phyloP scores from a whole-genome alignment of 225 moss, liverwort and hornwort genomes.

The Straminergon stramineum region DNA sequence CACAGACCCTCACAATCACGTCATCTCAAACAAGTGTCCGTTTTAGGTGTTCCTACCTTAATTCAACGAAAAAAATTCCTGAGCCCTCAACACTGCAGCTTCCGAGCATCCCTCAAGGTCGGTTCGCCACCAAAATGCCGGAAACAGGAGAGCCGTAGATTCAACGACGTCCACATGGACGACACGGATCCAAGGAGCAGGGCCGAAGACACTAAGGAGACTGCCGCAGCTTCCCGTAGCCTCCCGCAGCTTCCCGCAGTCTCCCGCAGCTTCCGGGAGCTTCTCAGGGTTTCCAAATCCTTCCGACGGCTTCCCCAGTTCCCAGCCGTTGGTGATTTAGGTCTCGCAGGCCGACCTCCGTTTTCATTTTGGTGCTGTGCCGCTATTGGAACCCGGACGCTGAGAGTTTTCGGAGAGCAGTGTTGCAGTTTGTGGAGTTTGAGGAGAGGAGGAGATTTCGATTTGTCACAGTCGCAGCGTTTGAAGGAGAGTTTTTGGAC shows the following conservation, averaged over 20 bases:
- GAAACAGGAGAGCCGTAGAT: neutral
- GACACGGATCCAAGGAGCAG: neutral
- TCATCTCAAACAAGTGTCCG: too few relatives aligned
- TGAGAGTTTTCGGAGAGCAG: neutral
- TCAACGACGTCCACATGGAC: neutral
- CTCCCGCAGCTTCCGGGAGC: neutral
- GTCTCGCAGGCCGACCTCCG: neutral
- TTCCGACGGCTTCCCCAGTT: neutral
- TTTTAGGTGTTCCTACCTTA: too few relatives aligned
- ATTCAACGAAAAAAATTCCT: neutral
- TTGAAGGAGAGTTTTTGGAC: neutral
- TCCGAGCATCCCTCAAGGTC: neutral
- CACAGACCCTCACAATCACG: too few relatives aligned
- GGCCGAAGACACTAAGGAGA: neutral
- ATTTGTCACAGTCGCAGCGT: neutral
- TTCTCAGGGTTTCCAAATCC: slow-evolving; percentile 6
- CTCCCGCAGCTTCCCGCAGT: neutral
- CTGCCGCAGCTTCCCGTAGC: neutral
- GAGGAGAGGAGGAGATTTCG: neutral
- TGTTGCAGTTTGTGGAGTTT: neutral
- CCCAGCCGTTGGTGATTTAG: neutral
- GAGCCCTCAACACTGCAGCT: neutral
- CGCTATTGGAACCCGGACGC: neutral
- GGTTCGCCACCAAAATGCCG: neutral
- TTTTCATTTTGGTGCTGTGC: neutral